phyloP scores from a whole-genome alignment of 495 filamentous ascomycete genomes.

The Aspergillus nidulans region DNA sequence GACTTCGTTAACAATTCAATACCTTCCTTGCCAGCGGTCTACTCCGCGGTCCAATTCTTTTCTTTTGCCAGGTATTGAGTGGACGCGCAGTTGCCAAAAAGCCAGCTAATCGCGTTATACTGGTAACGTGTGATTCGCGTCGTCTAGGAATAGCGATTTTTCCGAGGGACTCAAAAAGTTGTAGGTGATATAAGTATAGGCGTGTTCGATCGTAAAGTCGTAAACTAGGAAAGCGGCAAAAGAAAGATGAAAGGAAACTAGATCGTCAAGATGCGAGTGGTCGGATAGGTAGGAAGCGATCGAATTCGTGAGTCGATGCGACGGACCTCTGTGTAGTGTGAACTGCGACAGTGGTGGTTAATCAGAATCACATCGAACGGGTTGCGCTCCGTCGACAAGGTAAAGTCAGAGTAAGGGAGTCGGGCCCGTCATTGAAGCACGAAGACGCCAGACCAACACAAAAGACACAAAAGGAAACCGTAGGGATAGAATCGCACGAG shows the following conservation, averaged over 20 bases:
- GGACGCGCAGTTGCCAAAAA: conserved; percentile 1
- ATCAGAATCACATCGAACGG: conserved; percentile 21
- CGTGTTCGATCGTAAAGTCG: conserved; percentile 32
- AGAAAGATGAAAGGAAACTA: conserved; percentile 30
- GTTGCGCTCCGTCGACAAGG: conserved; percentile 21
- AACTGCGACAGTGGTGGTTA: conserved; percentile 6
- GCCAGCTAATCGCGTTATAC: conserved; percentile 1
- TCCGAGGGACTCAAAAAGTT: conserved; percentile 4
- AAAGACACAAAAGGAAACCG: conserved; percentile 25
- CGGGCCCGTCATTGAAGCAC: conserved; percentile 21
- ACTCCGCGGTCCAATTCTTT: not conserved
- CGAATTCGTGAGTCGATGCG: conserved; percentile 22
- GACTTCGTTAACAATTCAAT: not conserved
- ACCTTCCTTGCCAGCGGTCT: conserved; percentile 4
- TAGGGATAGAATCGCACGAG: conserved; percentile 21
- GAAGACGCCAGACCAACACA: conserved; percentile 28
- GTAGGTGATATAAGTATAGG: conserved; percentile 14
- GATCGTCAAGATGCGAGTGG: conserved; percentile 26
- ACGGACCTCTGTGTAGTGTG: conserved; percentile 12
- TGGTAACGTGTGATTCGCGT: conserved; percentile 11
- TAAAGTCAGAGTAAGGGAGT: conserved; percentile 13
- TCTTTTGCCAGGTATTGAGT: not conserved
- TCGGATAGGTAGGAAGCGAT: conserved; percentile 22
- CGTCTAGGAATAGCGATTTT: conserved; percentile 11
- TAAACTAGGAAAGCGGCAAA: conserved; percentile 25